Evolutionary conservation across 805 yeast species (phyloP), one percentile per base, ranked within the genome.

Genomic region (Pichia scutulata): DNA sequence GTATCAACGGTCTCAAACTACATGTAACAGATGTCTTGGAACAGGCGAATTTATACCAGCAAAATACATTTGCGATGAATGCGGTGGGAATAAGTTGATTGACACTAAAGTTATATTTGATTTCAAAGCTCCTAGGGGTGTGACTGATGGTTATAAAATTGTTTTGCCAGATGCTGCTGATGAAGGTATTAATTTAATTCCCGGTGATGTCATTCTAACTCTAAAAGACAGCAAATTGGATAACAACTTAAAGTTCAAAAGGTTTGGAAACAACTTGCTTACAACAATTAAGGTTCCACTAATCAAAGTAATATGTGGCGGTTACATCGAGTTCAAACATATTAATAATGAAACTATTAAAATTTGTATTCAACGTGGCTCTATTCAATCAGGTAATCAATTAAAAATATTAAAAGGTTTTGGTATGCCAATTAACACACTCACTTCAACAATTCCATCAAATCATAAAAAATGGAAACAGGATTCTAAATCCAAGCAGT

Each of bases 201-300:
- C 89, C 0, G 90, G 90, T 2, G 87, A 84, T 61, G 83, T 84
- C 7, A 66, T 82, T 3, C 74, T 84, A 10, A 77, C 75, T 1
- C 62, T 84, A 23, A 44, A 50, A 22, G 63, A 61, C 44, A 70
- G 71, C 39, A 75, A 76, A 55, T 50, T 53, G 13, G 52, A 50
- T 7, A 65, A 41, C 4, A 52, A 70, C 44, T 57, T 19, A 6
- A 47, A 41, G 13, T 72, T 77, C 49, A 68, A 68, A 14, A 67
- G 84, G 53, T 37, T 43, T 36, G 61, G 59, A 1, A 47, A 60
- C 44, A 54, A 64, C 48, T 45, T 64, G 42, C 40, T 57, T 16
- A 51, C 62, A 4, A 52, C 52, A 10, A 54, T 57, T 16, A 48
- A 51, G 9, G 41, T 64, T 19, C 54, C 64, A 3, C 48, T 64